A percentile compares a stretch with the other conserved stretches of the same genome.
phyloP scores from a whole-genome alignment of 2,329 filamentous ascomycete genomes.

The Diaporthe sp. region DNA sequence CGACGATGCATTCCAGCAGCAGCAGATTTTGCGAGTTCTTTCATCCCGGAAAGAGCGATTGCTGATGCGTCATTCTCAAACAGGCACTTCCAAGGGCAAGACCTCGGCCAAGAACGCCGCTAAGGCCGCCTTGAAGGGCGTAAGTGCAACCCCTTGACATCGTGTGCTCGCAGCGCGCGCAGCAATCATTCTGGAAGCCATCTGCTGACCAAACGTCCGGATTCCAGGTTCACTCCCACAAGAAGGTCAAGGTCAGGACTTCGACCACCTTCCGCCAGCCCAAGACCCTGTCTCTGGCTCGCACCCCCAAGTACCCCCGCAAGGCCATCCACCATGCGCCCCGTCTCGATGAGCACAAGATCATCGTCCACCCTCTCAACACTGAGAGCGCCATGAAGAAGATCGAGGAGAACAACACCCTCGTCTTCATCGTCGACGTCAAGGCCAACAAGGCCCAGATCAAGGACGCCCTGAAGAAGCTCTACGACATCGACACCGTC shows the following conservation, averaged over 20 bases:
- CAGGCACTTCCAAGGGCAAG: slow-evolving; percentile 69
- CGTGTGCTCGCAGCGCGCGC: neutral
- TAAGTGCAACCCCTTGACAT: slow-evolving; percentile 67
- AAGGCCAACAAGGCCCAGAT: slow-evolving; percentile 99
- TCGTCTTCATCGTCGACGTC: slow-evolving; percentile 96
- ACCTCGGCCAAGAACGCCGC: slow-evolving; percentile 92
- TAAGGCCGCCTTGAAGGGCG: slow-evolving; percentile 96
- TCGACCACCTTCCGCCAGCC: slow-evolving; percentile 97
- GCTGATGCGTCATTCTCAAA: slow-evolving; percentile 72
- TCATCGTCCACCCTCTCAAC: slow-evolving; percentile 98
- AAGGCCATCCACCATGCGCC: slow-evolving; percentile 92
- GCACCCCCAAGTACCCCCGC: slow-evolving; percentile 95
- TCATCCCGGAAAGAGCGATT: slow-evolving; percentile 71
- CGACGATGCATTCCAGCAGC: slow-evolving; percentile 72
- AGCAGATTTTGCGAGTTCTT: slow-evolving; percentile 85
- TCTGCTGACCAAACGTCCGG: slow-evolving; percentile 43
- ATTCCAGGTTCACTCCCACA: slow-evolving; percentile 72
- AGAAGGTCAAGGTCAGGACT: slow-evolving; percentile 92
- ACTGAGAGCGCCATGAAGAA: slow-evolving; percentile 99
- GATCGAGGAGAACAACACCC: slow-evolving; percentile 99
- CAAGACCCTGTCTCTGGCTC: slow-evolving; percentile 94
- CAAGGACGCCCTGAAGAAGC: slow-evolving; percentile 97
- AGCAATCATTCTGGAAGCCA: neutral
- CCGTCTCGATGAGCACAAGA: slow-evolving; percentile 96
- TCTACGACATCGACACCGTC: slow-evolving; percentile 97